Evolutionary conservation across 345 rosid genomes (phyloP).

Genomic region (Salix caprea): DNA sequence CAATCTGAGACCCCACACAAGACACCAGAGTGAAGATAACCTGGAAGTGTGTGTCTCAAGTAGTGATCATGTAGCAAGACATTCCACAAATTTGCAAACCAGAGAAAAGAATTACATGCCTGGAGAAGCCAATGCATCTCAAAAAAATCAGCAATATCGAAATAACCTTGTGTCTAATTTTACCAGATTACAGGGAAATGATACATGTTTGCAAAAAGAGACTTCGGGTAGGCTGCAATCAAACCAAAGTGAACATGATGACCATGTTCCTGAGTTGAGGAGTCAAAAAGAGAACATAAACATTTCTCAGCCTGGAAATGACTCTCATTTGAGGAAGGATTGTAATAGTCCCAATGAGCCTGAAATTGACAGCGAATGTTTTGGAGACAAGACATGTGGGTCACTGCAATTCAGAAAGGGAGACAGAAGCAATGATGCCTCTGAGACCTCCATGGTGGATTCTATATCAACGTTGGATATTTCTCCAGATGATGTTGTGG

Average conservation of each 20-base stretch:
- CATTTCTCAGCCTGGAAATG: slow-evolving; percentile 20
- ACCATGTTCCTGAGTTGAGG: slow-evolving; percentile 17
- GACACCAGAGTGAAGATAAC: slow-evolving; percentile 28
- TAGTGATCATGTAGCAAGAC: slow-evolving; percentile 19
- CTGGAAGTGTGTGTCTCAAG: slow-evolving; percentile 19
- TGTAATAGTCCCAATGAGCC: slow-evolving; percentile 29
- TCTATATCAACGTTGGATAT: slow-evolving; percentile 49
- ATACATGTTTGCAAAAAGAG: slow-evolving; percentile 34
- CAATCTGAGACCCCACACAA: slow-evolving; percentile 25
- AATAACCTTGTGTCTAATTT: slow-evolving; percentile 20
- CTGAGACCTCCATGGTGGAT: slow-evolving; percentile 71
- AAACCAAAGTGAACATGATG: slow-evolving; percentile 14
- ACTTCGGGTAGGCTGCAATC: slow-evolving; percentile 20
- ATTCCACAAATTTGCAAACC: slow-evolving; percentile 12
- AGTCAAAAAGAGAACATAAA: slow-evolving; percentile 28
- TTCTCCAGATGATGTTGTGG: slow-evolving; percentile 86
- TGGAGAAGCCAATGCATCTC: slow-evolving; percentile 17
- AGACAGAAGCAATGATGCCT: slow-evolving; percentile 48
- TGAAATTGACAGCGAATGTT: slow-evolving; percentile 26
- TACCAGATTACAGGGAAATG: slow-evolving; percentile 26
- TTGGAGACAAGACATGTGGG: slow-evolving; percentile 24
- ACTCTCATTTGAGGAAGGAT: slow-evolving; percentile 30
- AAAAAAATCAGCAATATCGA: slow-evolving; percentile 20
- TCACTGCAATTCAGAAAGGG: slow-evolving; percentile 34
- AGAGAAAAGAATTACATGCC: slow-evolving; percentile 18